Evolutionary conservation across 352 stramenopile species (phyloP), one percentile per base, ranked within the genome.

Genomic region (Globisporangium radiosum): DNA sequence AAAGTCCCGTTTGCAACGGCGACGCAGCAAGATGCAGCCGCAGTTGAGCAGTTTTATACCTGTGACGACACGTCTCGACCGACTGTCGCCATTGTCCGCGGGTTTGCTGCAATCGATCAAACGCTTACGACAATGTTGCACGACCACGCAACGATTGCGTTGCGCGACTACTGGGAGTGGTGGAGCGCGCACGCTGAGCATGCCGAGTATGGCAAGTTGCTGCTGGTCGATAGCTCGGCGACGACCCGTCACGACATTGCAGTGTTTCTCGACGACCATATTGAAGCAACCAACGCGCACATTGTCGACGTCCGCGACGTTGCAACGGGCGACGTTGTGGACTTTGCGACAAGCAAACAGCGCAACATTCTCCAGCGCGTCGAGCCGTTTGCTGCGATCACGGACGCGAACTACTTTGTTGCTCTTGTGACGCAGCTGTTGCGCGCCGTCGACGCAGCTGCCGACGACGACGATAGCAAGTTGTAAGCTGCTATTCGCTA

Each of bases 81-180:
- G 13, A 53, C 63, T 13, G 72, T 90, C 5, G 47, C 79, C 51
- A 72, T 90, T 15, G 70, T 87, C 36, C 76, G 78, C 15, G 80
- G 80, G 25, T 92, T 92, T 49, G 17, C 57, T 6, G 52, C 59
- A 13, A 86, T 92, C 62, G 59, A 79, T 1, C 43, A 74, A 37
- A 76, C 72, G 44, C 57, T 82, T 47, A 5, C 66, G 13, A 49
- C 36, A 1, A 76, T 83, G 74, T 45, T 81, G 15, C 7, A 58
- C 37, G 33, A 65, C 4, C 60, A 56, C 5, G 64, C 76, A 47
- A 87, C 71, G 36, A 62, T 92, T 25, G 85, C 78, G 7, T 67
- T 94, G 52, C 80, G 85, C 55, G 85, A 94, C 57, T 92, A 92
- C 66, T 93, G 78, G 77, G 84, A 93, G 65, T 92, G 81, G 80